Evolutionary conservation across 768 basidiomycete genomes (phyloP), one percentile per base, ranked within the genome.

Genomic region (Baorangia bicolor): DNA sequence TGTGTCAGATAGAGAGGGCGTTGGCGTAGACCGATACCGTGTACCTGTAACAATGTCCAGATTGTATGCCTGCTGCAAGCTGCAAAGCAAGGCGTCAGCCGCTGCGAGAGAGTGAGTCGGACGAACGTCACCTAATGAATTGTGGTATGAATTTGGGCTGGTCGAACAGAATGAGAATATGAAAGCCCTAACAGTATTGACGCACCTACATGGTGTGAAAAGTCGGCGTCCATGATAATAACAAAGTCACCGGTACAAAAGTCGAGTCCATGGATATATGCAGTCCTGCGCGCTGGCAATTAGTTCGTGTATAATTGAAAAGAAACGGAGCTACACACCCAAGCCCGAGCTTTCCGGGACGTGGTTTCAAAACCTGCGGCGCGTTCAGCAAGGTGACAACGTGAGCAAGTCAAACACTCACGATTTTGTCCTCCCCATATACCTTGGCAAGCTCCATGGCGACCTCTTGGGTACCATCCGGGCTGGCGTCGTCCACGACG

Each of bases 191-290:
- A 30, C n/a, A 2, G 2, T 4, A 28, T 18, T 1, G 28, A 48
- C 46, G n/a, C 20, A 74, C 88, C 42, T 74, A 93, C 93, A 62
- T 96, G 94, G 66, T 96, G 94, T 6, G 92, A 94, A 73, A 96
- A 94, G 74, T 96, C 94, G 48, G 94, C 94, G 64, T 96, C 94
- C 94, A 96, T 96, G 69, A 96, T 95, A 67, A 95, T 91, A 21
- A 94, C 92, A 74, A 94, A 96, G 72, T 92, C 91, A 10, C 94
- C 94, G 0, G 87, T 87, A 62, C 88, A 89, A 72, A 90, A 95
- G 63, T 92, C 87, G 45, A 96, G 77, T 13, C 94, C 94, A 67
- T 96, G 90, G 35, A 95, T 90, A 68, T 96, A 96, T 33, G 94
- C 94, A 21, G 94, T 94, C 53, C 92, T 94, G 58, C 75, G 35